A percentile compares a stretch with the other conserved stretches of the same genome.
These are phyloP conservation scores for Pyrenula massariospora DNA, from an alignment of 495 filamentous ascomycete genomes.

Conservation along the genomic window DNA sequence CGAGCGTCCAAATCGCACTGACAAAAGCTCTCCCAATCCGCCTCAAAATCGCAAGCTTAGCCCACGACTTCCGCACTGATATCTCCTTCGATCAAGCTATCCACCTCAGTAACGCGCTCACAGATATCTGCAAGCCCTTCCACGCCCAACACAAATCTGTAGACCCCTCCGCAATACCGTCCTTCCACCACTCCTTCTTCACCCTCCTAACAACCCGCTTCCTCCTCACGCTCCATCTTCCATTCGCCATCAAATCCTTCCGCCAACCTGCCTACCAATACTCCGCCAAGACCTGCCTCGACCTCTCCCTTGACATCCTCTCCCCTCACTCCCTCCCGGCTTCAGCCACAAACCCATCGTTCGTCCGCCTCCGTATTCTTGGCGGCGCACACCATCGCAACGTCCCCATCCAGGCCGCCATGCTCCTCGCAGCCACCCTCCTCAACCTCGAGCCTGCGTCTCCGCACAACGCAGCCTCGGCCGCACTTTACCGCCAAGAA, in stretches of 20 bases:
- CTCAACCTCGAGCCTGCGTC: not conserved
- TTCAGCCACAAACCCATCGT: not conserved
- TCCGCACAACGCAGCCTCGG: not conserved
- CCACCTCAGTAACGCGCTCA: slow-evolving; percentile 16
- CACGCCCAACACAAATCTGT: not conserved
- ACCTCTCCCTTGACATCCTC: not conserved
- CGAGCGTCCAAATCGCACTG: slow-evolving; percentile 27
- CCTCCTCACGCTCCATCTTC: slow-evolving; percentile 23
- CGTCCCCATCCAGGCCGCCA: not conserved
- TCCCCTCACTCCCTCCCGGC: not conserved
- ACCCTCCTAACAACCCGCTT: slow-evolving; percentile 24
- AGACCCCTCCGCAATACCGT: not conserved
- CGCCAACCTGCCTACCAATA: slow-evolving; percentile 10
- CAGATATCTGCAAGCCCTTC: slow-evolving; percentile 12
- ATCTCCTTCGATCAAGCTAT: slow-evolving; percentile 25
- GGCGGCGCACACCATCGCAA: not conserved
- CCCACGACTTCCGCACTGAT: slow-evolving; percentile 21
- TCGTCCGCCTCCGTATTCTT: not conserved
- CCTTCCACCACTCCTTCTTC: slow-evolving; percentile 9
- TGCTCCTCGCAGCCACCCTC: not conserved
- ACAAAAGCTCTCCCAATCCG: slow-evolving; percentile 21
- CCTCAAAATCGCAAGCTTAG: slow-evolving; percentile 17
- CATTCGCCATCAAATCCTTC: slow-evolving; percentile 21
- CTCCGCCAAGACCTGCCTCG: not conserved
- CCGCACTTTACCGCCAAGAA: not conserved